Evolutionary conservation across 2,329 filamentous ascomycete species (phyloP).

Genomic region (Monosporascus sp.): DNA sequence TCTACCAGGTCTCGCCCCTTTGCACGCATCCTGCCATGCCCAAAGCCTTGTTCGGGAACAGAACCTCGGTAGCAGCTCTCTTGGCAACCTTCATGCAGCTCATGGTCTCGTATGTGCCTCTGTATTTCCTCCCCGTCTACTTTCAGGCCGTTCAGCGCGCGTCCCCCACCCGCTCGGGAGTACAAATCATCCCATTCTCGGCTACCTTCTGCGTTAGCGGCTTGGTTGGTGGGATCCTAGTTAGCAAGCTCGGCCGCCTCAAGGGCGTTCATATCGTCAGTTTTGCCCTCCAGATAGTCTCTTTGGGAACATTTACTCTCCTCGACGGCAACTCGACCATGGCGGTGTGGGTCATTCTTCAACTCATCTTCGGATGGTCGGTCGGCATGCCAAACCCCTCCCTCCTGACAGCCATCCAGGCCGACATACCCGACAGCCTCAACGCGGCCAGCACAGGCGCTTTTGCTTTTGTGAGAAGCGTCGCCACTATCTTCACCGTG

Average conservation of each 20-base stretch:
- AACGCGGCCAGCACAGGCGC: slow-evolving; percentile 26
- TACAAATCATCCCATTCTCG: slow-evolving; percentile 14
- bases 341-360: slow-evolving; percentile 29
- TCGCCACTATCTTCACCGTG: slow-evolving; percentile 36
- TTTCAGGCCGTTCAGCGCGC: slow-evolving; percentile 31
- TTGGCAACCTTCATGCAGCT: slow-evolving; percentile 29
- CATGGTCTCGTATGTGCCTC: slow-evolving; percentile 27
- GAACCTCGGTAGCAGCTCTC: slow-evolving; percentile 27
- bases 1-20: background rate
- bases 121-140: slow-evolving; percentile 35
- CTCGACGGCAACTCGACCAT: slow-evolving; percentile 26
- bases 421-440: slow-evolving; percentile 21
- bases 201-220: slow-evolving; percentile 14
- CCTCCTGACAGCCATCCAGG: slow-evolving; percentile 33
- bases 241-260: slow-evolving; percentile 9
- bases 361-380: slow-evolving; percentile 29
- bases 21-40: background rate
- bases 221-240: slow-evolving; percentile 15
- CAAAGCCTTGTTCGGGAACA: slow-evolving; percentile 32
- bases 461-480: slow-evolving; percentile 32
- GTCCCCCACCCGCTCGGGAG: slow-evolving; percentile 18
- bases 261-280: slow-evolving; percentile 17
- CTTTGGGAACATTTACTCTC: slow-evolving; percentile 30
- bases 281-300: slow-evolving; percentile 24
- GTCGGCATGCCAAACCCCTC: slow-evolving; percentile 31